Conservation (phyloP, 2,329 filamentous ascomycete species). For the Helotiales sp. region DNA sequence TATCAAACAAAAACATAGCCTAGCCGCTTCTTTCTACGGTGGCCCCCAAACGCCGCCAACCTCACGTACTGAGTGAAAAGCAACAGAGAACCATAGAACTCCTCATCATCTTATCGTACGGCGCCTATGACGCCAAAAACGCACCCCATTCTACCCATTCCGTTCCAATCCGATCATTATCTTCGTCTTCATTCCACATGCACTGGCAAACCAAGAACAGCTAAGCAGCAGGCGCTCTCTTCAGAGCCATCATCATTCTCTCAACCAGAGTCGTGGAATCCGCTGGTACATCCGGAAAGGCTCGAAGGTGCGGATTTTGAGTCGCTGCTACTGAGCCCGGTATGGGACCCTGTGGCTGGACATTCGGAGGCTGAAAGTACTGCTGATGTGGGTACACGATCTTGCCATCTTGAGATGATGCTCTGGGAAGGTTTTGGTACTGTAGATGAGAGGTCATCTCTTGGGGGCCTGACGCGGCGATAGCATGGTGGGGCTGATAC, state of each 20-base stretch:
- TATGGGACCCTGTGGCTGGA: constrained; percentile 7
- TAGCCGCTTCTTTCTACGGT: neutral
- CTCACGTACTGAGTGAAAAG: neutral
- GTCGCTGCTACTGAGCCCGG: constrained; percentile 12
- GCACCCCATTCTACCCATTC: neutral
- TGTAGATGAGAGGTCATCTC: neutral
- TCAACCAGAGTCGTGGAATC: constrained; percentile 52
- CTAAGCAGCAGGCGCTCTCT: constrained; percentile 38
- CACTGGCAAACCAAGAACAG: neutral
- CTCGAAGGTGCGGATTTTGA: constrained; percentile 20
- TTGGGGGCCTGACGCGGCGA: neutral
- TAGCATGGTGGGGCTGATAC: constrained; percentile 10
- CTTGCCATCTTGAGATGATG: neutral
- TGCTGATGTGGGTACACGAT: constrained; percentile 17
- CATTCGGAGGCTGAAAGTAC: constrained; percentile 7
- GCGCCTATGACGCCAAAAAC: neutral
- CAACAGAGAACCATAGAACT: neutral
- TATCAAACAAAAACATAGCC: neutral
- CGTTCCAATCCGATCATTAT: constrained; percentile 3
- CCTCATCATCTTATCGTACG: neutral
- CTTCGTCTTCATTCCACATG: constrained; percentile 10
- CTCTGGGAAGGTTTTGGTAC: neutral
- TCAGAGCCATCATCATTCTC: constrained; percentile 57
- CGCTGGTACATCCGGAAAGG: constrained; percentile 42
- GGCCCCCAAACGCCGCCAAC: neutral